A percentile compares a stretch with the other conserved stretches of the same genome.
Evolutionary conservation across 768 basidiomycete species (phyloP).

Genomic region (Suillus weaverae): DNA sequence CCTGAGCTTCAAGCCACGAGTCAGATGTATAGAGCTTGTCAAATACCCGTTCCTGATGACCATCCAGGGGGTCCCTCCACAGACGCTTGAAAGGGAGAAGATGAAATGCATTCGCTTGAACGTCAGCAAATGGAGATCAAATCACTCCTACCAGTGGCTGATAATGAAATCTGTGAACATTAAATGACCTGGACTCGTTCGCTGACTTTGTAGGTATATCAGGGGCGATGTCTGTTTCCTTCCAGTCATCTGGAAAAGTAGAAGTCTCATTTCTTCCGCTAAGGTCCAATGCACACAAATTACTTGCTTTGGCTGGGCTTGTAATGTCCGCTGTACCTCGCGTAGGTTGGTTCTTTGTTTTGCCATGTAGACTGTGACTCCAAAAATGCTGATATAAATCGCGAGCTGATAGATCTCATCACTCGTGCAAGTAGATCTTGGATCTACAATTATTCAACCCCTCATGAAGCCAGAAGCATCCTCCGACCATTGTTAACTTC

Average conservation of each 20-base stretch:
- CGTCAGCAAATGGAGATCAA: slow-evolving; percentile 9
- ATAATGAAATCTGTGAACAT: slow-evolving; percentile 15
- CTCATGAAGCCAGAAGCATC: neutral
- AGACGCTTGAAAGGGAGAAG: slow-evolving; percentile 23
- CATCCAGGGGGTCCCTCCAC: slow-evolving; percentile 9
- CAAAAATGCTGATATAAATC: neutral
- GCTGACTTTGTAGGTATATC: neutral
- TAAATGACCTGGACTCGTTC: slow-evolving; percentile 2
- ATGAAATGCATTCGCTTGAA: slow-evolving; percentile 16
- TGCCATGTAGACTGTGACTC: too few species aligned
- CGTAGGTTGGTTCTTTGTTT: neutral
- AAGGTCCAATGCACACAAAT: neutral
- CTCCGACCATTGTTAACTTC: too few species aligned
- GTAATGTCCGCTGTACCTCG: neutral
- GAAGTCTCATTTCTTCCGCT: neutral
- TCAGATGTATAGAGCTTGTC: slow-evolving; percentile 23
- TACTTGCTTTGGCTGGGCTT: neutral
- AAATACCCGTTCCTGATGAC: slow-evolving; percentile 10
- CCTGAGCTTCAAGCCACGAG: slow-evolving; percentile 16
- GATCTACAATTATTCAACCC: too few species aligned
- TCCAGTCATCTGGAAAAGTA: neutral
- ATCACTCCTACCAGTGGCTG: slow-evolving; percentile 17
- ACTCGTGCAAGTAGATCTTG: neutral
- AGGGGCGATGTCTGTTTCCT: neutral
- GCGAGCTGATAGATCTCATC: neutral